Base-by-base conservation (phyloP, 495 filamentous ascomycete genomes). In the Rhypophila decipiens region DNA sequence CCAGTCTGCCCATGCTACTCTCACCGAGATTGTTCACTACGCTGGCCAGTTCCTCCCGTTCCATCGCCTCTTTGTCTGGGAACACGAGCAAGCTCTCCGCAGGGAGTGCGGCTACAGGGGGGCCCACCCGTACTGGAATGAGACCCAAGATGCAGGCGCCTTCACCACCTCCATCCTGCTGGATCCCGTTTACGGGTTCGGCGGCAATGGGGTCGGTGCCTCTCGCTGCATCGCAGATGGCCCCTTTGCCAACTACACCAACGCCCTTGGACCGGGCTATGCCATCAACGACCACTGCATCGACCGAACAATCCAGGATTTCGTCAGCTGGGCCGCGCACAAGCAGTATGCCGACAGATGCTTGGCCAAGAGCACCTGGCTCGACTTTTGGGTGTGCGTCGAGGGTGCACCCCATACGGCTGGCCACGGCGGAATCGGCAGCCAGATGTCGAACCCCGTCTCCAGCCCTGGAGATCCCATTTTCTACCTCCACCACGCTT, bases 401-500 rank as follows among this genome's bases (percentile, higher is more conserved):
- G 71, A 70, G 52, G 47, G 34, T 2, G 42, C 39, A 11, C 69
- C 69, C 5, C 71, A 74, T 39, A 42, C 36, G 0, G 67, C 51
- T 7, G 71, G 71, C 0, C 71, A 75, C 34, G 57, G 52, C 0
- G 71, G 64, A 7, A 51, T 73, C 2, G 58, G 60, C 1, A 67
- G 59, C 15, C 53, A 67, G 64, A 66, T 68, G 65, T 15, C 52
- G 5, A 61, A 65, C 19, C 15, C 50, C 9, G 39, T 56, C 33
- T 24, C 51, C 11, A 60, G 55, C 29, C 64, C 64, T 4, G 64
- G 62, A 7, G 75, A 79, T 42, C 75, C 75, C 22, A 52, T 72
- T 0, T 79, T 79, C 49, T 73, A 67, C 42, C 58, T 78, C 19
- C 75, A 79, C 45, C 74, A 78, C 51, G 62, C 62, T 8, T 72